These are phyloP conservation scores for Linum usitatissimum DNA, from an alignment of 345 rosid species.

Conservation along the genomic window DNA sequence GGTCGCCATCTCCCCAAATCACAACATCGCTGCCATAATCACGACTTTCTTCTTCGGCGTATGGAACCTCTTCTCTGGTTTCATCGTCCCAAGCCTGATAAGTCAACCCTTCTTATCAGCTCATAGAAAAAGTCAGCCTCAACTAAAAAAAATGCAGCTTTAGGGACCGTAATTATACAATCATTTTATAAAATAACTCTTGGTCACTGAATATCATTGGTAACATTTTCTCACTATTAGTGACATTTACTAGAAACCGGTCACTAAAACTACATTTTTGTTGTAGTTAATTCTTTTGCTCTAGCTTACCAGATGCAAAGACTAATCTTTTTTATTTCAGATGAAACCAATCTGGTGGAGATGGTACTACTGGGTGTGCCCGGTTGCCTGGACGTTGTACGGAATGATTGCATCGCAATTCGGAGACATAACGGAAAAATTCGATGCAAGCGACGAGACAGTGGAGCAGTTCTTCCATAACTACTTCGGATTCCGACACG, in stretches of 20 bases:
- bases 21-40: slow-evolving; percentile 36
- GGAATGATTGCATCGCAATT: slow-evolving; percentile 47
- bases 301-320: too few relatives aligned
- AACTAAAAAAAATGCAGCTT: too few relatives aligned
- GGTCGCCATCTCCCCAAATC: slow-evolving; percentile 53
- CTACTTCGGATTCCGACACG: slow-evolving; percentile 49
- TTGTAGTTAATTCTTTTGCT: too few relatives aligned
- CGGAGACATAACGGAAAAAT: slow-evolving; percentile 30
- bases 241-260: too few relatives aligned
- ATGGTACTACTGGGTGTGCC: slow-evolving; percentile 57
- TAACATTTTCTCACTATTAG: too few relatives aligned
- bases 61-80: slow-evolving; percentile 65
- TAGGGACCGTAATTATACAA: too few relatives aligned
- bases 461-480: slow-evolving; percentile 42
- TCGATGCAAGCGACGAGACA: slow-evolving; percentile 34
- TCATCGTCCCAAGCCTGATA: slow-evolving; percentile 42
- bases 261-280: too few relatives aligned
- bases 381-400: slow-evolving; percentile 44
- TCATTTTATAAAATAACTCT: too few relatives aligned
- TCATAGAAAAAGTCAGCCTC: not conserved
- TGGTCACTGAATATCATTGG: too few relatives aligned
- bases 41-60: slow-evolving; percentile 36
- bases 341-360: slow-evolving; percentile 64
- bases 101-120: not conserved
- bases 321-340: slow-evolving; percentile 16